Base-by-base conservation (phyloP, 2,329 filamentous ascomycete genomes). In the Aspergillus sp. region DNA sequence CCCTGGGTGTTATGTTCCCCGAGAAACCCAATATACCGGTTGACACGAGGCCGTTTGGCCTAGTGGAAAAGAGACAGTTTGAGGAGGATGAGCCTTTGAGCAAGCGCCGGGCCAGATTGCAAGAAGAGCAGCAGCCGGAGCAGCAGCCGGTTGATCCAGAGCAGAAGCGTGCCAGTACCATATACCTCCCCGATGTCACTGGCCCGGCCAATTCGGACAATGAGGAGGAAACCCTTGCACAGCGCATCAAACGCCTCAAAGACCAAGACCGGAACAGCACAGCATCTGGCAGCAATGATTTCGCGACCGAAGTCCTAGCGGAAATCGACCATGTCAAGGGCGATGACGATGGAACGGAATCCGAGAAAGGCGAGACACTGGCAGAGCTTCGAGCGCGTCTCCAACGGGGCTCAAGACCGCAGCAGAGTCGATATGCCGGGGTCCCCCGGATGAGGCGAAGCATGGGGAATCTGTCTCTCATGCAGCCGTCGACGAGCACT, bases 21-120 rank as follows among this genome's bases (percentile, higher is more conserved):
- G 66, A 68, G 8, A 68, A 70, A 46, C 58, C 61, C 10, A 53
- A 53, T 7, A 49, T 44, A 2, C 48, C 57, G 7, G 61, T 64
- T n/a, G 63, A 68, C 4, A 57, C 61, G 40, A 61, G 68, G 29
- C 71, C 73, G 1, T 45, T 73, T 29, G 73, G 73, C n/a, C 59
- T 75, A 6, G 67, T 75, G 59, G 71, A 94, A 61, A 82, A 81
- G 57, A 82, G 88, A 41, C 85, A 94, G 49, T 71, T 93, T 54
- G 93, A 98, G 63, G 93, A 98, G 59, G 93, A 89, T 46, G 93
- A 97, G 63, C 90, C 93, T 0, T 73, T 96, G 19, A 89, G 85
- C 57, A 77, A 77, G 35, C 83, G 90, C 2, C 81, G 87, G 42
- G 85, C 84, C 36, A 78, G 90, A 47, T 74, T 96, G 5, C 78